Conservation (phyloP, 495 filamentous ascomycete species). For the Acidomyces sp. region DNA sequence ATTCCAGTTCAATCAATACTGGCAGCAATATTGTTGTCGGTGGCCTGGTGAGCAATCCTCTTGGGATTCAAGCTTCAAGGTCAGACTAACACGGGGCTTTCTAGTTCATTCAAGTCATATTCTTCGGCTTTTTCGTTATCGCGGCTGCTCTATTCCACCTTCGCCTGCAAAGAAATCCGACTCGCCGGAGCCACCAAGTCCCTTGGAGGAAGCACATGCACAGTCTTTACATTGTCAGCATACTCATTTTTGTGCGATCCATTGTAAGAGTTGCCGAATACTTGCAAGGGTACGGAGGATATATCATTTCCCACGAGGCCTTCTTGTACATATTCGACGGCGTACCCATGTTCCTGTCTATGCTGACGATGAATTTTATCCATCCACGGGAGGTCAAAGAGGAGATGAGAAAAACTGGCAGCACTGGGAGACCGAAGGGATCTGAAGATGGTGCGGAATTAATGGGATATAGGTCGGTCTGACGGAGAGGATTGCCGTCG, state of each 20-base stretch:
- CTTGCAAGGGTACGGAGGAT: constrained; percentile 17
- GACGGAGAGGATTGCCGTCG: too few relatives aligned
- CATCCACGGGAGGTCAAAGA: constrained; percentile 13
- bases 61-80: too few relatives aligned
- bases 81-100: too few relatives aligned
- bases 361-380: constrained; percentile 8
- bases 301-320: constrained; percentile 16
- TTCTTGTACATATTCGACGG: constrained; percentile 20
- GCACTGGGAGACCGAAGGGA: background rate
- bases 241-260: constrained; percentile 31
- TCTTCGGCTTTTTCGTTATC: constrained; percentile 19
- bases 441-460: too few relatives aligned
- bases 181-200: constrained; percentile 2
- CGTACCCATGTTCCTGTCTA: constrained; percentile 7
- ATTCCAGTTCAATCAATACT: constrained; percentile 1
- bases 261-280: constrained; percentile 35
- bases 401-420: constrained; percentile 3
- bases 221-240: constrained; percentile 30
- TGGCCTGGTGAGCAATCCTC: constrained; percentile 10
- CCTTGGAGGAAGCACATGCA: constrained; percentile 28
- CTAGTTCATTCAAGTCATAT: constrained; percentile 16
- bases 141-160: constrained; percentile 14
- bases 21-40: constrained; percentile 16
- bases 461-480: too few relatives aligned
- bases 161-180: constrained; percentile 7